Percentiles rank a stretch among this genome's conserved stretches.
Evolutionary conservation across 2,329 filamentous ascomycete species (phyloP).

Genomic region (Ilyonectria robusta): DNA sequence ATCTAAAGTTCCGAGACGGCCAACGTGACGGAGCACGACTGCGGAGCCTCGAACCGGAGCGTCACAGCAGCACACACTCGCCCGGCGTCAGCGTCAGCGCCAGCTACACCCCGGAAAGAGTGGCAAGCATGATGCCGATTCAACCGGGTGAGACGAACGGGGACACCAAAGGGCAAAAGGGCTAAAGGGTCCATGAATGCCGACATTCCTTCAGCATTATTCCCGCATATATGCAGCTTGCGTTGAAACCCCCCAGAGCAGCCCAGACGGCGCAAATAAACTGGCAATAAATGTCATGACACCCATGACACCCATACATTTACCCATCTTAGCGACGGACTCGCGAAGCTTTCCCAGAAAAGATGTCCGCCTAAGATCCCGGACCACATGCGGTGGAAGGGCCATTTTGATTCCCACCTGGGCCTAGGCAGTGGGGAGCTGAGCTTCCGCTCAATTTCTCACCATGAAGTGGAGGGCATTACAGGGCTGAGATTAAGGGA

Average conservation of each 20-base stretch:
- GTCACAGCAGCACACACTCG: background rate
- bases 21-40: background rate
- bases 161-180: too few relatives aligned
- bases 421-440: background rate
- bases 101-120: background rate
- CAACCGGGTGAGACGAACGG: background rate
- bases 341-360: background rate
- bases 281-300: background rate
- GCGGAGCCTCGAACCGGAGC: background rate
- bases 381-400: background rate
- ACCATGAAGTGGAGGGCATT: background rate
- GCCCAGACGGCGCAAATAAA: background rate
- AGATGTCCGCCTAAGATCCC: background rate
- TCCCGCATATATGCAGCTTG: background rate
- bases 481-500: conserved; percentile 26
- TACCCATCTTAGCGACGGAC: background rate
- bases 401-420: too few relatives aligned
- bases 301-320: background rate
- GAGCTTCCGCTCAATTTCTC: background rate
- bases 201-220: background rate
- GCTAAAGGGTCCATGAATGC: background rate
- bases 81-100: background rate
- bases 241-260: background rate
- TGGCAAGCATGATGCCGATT: conserved; percentile 1
- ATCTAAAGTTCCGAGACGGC: conserved; percentile 22